phyloP scores from a whole-genome alignment of 1,284 basidiomycete species.

The Meira miltonrushii region DNA sequence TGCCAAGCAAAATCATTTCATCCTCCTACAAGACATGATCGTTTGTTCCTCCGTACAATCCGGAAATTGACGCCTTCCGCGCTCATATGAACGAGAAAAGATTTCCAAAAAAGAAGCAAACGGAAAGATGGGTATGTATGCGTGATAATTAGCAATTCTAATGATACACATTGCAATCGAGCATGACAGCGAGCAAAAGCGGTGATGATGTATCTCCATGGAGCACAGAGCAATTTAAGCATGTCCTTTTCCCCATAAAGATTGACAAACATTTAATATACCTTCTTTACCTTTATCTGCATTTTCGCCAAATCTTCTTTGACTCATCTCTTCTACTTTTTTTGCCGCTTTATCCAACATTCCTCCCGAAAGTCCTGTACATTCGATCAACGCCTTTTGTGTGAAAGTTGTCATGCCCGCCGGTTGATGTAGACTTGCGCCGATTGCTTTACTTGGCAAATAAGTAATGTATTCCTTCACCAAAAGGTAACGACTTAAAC shows the following conservation, averaged over 20 bases:
- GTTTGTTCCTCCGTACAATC: no score
- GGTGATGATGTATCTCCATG: no score
- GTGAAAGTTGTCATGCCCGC: slow-evolving; percentile 17
- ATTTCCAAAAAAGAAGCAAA: no score
- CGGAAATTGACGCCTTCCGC: no score
- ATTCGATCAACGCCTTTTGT: slow-evolving; percentile 29
- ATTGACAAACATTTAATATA: slow-evolving; percentile 25
- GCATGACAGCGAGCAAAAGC: no score
- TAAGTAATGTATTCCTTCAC: slow-evolving; percentile 86
- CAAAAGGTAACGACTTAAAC: slow-evolving; percentile 78
- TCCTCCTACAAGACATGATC: no score
- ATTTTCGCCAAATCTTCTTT: slow-evolving; percentile 30
- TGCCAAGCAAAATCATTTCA: no score
- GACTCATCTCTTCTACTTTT: slow-evolving; percentile 39
- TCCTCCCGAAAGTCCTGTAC: slow-evolving; percentile 21
- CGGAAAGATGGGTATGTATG: no score
- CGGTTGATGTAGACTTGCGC: slow-evolving; percentile 42
- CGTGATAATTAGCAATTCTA: no score
- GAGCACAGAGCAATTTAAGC: no score
- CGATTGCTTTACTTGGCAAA: slow-evolving; percentile 56
- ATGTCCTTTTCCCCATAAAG: slow-evolving; percentile 15
- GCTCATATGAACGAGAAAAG: no score
- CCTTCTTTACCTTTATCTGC: slow-evolving; percentile 32
- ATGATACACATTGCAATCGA: no score
- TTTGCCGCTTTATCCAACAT: slow-evolving; percentile 23